Evolutionary conservation across 805 yeast genomes (phyloP).

Genomic region (Sugiyamaella floridensis): DNA sequence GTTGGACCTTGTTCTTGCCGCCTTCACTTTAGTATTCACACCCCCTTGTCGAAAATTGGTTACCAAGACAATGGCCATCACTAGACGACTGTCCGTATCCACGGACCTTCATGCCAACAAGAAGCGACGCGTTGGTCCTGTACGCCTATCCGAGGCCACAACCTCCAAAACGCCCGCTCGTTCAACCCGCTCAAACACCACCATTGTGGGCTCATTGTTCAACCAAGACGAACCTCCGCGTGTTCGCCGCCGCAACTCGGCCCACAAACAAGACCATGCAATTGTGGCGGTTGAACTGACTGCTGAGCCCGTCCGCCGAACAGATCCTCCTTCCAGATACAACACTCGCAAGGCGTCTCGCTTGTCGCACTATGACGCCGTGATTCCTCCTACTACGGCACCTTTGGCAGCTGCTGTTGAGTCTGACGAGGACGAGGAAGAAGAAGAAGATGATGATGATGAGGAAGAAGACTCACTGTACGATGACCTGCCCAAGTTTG

Average conservation of each 20-base stretch:
- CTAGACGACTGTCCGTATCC: conserved; percentile 1
- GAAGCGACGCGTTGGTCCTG: neutral
- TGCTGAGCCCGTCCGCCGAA: neutral
- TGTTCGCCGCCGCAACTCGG: neutral
- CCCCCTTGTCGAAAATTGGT: neutral
- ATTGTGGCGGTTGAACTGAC: neutral
- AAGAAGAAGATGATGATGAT: neutral
- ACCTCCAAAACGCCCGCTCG: neutral
- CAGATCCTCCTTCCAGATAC: neutral
- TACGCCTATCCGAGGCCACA: neutral
- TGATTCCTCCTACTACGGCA: neutral
- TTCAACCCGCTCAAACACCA: neutral
- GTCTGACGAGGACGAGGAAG: neutral
- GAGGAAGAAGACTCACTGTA: conserved; percentile 4
- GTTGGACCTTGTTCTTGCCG: neutral
- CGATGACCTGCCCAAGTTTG: conserved; percentile 14
- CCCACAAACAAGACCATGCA: neutral
- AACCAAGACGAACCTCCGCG: neutral
- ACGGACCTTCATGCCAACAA: neutral
- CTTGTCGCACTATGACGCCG: neutral
- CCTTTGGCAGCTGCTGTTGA: neutral
- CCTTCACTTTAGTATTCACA: neutral
- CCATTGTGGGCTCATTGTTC: neutral
- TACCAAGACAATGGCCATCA: neutral
- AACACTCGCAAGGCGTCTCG: neutral